These are phyloP conservation scores for Aspergillus spinulosporus DNA, from an alignment of 2,329 filamentous ascomycete species.

Conservation along the genomic window DNA sequence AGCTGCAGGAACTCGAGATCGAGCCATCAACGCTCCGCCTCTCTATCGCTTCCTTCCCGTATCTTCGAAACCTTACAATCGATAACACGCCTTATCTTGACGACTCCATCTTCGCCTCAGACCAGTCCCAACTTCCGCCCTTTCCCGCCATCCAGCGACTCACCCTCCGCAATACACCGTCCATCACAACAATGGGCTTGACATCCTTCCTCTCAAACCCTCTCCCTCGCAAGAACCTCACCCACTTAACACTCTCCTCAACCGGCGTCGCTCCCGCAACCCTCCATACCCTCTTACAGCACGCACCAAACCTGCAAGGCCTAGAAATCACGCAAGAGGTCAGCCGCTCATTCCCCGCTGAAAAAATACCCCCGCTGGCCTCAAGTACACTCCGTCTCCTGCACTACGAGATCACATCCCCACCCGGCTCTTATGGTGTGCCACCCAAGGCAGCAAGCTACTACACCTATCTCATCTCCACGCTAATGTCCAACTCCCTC, in stretches of 20 bases:
- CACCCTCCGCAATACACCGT: conserved; percentile 68
- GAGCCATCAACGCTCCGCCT: conserved; percentile 58
- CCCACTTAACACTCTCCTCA: conserved; percentile 67
- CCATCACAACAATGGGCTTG: conserved; percentile 71
- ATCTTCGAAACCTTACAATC: conserved; percentile 73
- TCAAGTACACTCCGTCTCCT: conserved; percentile 70
- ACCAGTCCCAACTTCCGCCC: conserved; percentile 59
- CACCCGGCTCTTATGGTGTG: conserved; percentile 58
- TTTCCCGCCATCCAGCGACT: conserved; percentile 76
- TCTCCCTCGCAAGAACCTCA: conserved; percentile 61
- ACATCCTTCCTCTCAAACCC: conserved; percentile 64
- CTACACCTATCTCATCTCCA: conserved; percentile 83
- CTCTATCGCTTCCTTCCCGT: conserved; percentile 66
- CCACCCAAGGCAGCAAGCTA: conserved; percentile 61
- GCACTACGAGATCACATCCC: conserved; percentile 74
- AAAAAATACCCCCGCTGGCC: conserved; percentile 61
- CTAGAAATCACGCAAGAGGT: conserved; percentile 60
- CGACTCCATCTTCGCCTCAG: conserved; percentile 71
- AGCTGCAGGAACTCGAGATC: conserved; percentile 40
- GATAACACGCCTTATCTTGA: conserved; percentile 68
- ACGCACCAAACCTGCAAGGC: conserved; percentile 36
- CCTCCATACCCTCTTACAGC: conserved; percentile 31
- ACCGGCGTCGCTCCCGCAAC: conserved; percentile 61
- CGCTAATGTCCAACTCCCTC: conserved; percentile 72
- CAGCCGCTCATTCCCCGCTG: conserved; percentile 56